phyloP scores from a whole-genome alignment of 1,139 yeast species.

The Blastobotrys persicus region DNA sequence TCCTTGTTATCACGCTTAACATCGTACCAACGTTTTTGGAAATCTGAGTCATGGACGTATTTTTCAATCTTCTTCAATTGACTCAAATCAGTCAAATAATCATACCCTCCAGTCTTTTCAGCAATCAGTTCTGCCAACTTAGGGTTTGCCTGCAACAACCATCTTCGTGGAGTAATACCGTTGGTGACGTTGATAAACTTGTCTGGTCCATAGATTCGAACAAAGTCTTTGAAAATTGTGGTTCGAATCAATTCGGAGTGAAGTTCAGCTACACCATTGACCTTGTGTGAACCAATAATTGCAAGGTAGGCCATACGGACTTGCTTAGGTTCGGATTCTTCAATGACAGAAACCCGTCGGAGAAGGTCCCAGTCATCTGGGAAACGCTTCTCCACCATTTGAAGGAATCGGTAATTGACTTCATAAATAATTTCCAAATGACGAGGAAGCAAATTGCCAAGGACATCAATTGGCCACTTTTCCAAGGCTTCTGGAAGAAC shows the following conservation, averaged over 20 bases:
- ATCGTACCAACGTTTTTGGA: slow-evolving; percentile 67
- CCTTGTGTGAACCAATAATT: slow-evolving; percentile 87
- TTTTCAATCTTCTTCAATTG: slow-evolving; percentile 65
- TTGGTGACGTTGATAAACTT: slow-evolving; percentile 91
- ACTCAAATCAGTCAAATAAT: slow-evolving; percentile 66
- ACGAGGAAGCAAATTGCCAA: slow-evolving; percentile 80
- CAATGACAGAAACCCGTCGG: slow-evolving; percentile 74
- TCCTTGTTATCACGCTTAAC: slow-evolving; percentile 71
- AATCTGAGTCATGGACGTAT: slow-evolving; percentile 63
- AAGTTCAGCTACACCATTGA: slow-evolving; percentile 93
- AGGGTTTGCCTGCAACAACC: slow-evolving; percentile 95
- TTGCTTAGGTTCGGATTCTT: slow-evolving; percentile 75
- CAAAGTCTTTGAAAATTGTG: slow-evolving; percentile 89
- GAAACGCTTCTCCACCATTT: slow-evolving; percentile 69
- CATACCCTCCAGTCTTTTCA: slow-evolving; percentile 66
- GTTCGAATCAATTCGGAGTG: slow-evolving; percentile 89
- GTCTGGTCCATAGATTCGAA: slow-evolving; percentile 71
- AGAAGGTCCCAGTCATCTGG: slow-evolving; percentile 66
- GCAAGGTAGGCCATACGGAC: slow-evolving; percentile 93
- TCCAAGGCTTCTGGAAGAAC: slow-evolving; percentile 94
- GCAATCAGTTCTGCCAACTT: slow-evolving; percentile 68
- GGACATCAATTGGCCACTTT: slow-evolving; percentile 87
- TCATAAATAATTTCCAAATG: slow-evolving; percentile 90
- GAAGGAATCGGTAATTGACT: slow-evolving; percentile 75
- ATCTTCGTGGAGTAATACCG: slow-evolving; percentile 95